Evolutionary conservation across 2,329 filamentous ascomycete genomes (phyloP).

Genomic region (Hypomyces perniciosus): DNA sequence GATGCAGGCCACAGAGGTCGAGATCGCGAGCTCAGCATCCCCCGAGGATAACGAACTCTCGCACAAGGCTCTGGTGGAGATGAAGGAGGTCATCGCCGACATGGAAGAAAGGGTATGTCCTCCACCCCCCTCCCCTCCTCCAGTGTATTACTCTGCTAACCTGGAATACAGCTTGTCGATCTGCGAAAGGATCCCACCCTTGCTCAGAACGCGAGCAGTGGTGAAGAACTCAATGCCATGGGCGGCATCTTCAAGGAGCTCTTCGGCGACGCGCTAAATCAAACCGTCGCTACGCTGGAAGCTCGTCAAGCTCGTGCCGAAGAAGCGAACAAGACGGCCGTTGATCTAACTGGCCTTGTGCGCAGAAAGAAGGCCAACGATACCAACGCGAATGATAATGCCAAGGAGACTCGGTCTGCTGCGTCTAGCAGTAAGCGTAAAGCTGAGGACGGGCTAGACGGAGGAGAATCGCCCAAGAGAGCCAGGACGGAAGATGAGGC

Average conservation of each 20-base stretch:
- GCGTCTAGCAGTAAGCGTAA: constrained; percentile 36
- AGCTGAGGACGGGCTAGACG: constrained; percentile 25
- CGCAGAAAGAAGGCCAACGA: constrained; percentile 59
- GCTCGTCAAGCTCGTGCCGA: constrained; percentile 60
- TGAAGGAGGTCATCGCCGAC: constrained; percentile 71
- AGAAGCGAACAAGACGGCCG: constrained; percentile 68
- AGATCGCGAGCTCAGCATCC: constrained; percentile 55
- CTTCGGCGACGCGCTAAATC: constrained; percentile 56
- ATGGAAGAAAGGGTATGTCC: constrained; percentile 65
- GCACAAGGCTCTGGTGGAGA: constrained; percentile 59
- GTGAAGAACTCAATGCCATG: constrained; percentile 34
- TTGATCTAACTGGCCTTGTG: constrained; percentile 67
- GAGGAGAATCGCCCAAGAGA: constrained; percentile 29
- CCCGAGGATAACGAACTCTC: constrained; percentile 62
- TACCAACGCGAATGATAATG: constrained; percentile 11
- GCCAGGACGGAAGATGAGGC: constrained; percentile 27
- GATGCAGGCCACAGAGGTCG: constrained; percentile 62
- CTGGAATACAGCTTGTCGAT: constrained; percentile 53
- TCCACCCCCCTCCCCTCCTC: not conserved
- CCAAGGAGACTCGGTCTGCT: constrained; percentile 9
- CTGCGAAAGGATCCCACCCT: constrained; percentile 54
- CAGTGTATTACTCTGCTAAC: constrained; percentile 5
- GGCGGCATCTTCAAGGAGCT: constrained; percentile 42
- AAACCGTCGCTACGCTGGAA: constrained; percentile 53
- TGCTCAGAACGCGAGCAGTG: constrained; percentile 32